Base-by-base conservation (phyloP, 2,329 filamentous ascomycete genomes). In the Tolypocladium inflatum region DNA sequence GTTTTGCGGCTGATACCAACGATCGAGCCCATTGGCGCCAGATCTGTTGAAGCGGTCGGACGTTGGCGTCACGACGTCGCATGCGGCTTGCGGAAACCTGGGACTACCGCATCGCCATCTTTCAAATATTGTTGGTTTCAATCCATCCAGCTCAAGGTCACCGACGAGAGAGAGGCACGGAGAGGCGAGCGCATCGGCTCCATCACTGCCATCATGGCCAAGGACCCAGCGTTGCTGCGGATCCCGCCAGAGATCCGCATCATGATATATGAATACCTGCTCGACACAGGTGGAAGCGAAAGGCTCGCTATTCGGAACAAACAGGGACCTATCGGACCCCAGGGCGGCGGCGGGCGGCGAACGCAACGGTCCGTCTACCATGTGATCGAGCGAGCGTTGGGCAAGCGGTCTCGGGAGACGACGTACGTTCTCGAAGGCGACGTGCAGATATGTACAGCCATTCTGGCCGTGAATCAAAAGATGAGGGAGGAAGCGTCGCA, bases 401-500 rank as follows among this genome's bases (percentile, higher is more conserved):
- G 72, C 45, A 72, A 74, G 17, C 71, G 73, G 58, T 75, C 73
- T 58, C 74, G 69, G 60, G 67, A 78, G 57, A 85, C 84, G 9
- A 85, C 84, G 5, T 87, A 86, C 68, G 63, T 62, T 56, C 64
- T 62, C 60, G 62, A 65, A 23, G 56, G 54, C 56, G 60, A 58
- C 42, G 59, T 21, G 13, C 21, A 64, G 56, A 71, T 78, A 64
- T 71, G 80, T 69, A 66, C 74, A 37, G 64, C 77, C 55, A 72
- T 81, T 63, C 71, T 83, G 75, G 64, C 70, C 55, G 73, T 72
- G 23, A 79, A 73, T 64, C 72, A 73, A 45, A 73, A 74, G 57
- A 72, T 85, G 55, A 74, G 85, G 66, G 71, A 75, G 59, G 84
- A 87, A 67, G 78, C 80, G n/a, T 71, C 78, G 4, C 74, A 79